These are phyloP conservation scores for Boletus sp. DNA, from an alignment of 1,284 basidiomycete species.

Conservation along the genomic window DNA sequence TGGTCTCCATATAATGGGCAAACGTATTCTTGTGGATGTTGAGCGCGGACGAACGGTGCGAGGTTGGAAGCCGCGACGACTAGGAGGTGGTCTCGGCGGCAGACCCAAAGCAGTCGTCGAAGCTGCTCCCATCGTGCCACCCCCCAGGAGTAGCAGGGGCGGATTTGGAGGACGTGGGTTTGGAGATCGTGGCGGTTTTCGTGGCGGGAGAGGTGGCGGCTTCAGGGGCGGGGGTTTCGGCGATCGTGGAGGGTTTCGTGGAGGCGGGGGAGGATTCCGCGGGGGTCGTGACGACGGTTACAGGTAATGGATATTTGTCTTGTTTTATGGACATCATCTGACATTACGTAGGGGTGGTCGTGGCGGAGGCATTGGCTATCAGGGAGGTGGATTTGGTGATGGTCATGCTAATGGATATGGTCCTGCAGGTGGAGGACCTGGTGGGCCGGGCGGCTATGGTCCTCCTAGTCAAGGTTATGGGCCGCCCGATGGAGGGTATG, in stretches of 20 bases:
- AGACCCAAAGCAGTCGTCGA: conserved; percentile 83
- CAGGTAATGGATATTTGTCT: conserved; percentile 41
- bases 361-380: conserved; percentile 70
- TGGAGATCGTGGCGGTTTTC: conserved; percentile 45
- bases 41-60: conserved; percentile 97
- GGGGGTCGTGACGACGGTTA: conserved; percentile 49
- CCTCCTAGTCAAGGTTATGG: conserved; percentile 38
- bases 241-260: conserved; percentile 36
- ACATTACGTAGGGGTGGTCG: conserved; percentile 53
- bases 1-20: conserved; percentile 92
- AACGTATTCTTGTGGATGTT: conserved; percentile 95
- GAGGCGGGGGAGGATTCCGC: conserved; percentile 40
- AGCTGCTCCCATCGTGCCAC: conserved; percentile 40
- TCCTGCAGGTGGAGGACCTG: conserved; percentile 42
- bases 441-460: conserved; percentile 52
- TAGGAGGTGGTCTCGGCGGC: conserved; percentile 95
- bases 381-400: conserved; percentile 61
- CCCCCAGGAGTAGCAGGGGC: conserved; percentile 34
- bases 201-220: conserved; percentile 41
- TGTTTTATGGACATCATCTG: conserved; percentile 24
- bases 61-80: conserved; percentile 95
- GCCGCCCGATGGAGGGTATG: conserved; percentile 36
- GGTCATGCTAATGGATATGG: conserved; percentile 56
- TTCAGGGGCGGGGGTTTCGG: conserved; percentile 40
- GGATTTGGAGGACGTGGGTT: conserved; percentile 46